Conservation (phyloP, 352 stramenopile species). For the Phytopythium montanum region DNA sequence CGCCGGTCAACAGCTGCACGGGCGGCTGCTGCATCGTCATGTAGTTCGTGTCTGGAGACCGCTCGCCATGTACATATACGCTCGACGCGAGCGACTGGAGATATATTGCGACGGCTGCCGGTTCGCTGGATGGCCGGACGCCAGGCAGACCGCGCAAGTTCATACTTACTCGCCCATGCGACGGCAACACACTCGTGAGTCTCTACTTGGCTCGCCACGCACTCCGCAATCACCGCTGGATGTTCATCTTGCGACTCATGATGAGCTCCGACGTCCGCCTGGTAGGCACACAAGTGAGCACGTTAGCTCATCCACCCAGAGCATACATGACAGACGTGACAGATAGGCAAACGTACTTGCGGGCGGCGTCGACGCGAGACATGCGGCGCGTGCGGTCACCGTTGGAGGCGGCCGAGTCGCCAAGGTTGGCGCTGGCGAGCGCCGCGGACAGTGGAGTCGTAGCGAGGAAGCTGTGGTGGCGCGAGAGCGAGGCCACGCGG, state of each 20-base stretch:
- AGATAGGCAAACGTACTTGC: conserved; percentile 45
- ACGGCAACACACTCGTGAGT: neutral
- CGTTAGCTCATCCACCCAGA: conserved; percentile 4
- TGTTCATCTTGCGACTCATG: conserved; percentile 73
- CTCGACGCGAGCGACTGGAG: neutral
- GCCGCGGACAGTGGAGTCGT: conserved; percentile 45
- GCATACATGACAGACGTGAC: neutral
- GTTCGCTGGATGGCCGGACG: neutral
- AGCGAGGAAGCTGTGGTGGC: conserved; percentile 81
- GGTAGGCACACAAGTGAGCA: neutral
- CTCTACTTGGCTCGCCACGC: neutral
- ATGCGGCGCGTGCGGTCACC: conserved; percentile 50
- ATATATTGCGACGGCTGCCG: neutral
- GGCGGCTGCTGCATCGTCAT: conserved; percentile 51
- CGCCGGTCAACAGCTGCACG: conserved; percentile 36
- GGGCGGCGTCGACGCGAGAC: conserved; percentile 70
- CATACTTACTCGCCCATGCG: conserved; percentile 1
- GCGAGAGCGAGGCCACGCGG: conserved; percentile 77
- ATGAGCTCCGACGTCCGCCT: conserved; percentile 86
- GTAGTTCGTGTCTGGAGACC: conserved; percentile 13
- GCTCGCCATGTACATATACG: neutral
- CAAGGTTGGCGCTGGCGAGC: conserved; percentile 27
- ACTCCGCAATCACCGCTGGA: conserved; percentile 25
- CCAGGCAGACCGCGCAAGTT: neutral
- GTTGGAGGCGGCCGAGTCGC: conserved; percentile 9